Conservation (phyloP, 225 moss, liverwort and hornwort species). For the Straminergon stramineum region DNA sequence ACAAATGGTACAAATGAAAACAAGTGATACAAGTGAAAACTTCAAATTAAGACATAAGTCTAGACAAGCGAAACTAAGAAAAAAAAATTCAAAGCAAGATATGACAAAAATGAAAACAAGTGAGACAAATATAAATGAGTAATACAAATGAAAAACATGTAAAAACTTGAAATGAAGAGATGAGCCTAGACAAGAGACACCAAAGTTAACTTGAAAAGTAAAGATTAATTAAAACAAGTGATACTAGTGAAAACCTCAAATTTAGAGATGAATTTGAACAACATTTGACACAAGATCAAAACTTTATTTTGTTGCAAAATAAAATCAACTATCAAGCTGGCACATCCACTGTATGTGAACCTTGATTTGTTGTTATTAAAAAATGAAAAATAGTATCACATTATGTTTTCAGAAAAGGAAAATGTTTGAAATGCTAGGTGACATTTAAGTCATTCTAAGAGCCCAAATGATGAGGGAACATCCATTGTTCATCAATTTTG, state of each 20-base stretch:
- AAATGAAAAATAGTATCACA: background rate
- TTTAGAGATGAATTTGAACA: background rate
- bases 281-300: no score
- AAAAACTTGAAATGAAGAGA: background rate
- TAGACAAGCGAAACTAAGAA: background rate
- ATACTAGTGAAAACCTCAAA: background rate
- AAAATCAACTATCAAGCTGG: background rate
- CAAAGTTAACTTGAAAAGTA: background rate
- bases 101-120: background rate
- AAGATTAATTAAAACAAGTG: no score
- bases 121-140: background rate
- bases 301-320: background rate
- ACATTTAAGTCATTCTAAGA: background rate
- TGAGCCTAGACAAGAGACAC: background rate
- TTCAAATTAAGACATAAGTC: background rate
- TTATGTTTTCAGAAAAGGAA: rapidly evolving
- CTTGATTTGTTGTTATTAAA: rapidly evolving
- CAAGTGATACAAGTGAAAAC: background rate
- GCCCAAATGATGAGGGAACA: background rate
- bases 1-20: background rate
- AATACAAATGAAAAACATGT: background rate
- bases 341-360: rapidly evolving
- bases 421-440: background rate
- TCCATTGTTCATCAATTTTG: background rate
- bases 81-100: background rate